These are phyloP conservation scores for Panicum virgatum DNA, from an alignment of 202 grass and related monocot genomes.

Conservation along the genomic window DNA sequence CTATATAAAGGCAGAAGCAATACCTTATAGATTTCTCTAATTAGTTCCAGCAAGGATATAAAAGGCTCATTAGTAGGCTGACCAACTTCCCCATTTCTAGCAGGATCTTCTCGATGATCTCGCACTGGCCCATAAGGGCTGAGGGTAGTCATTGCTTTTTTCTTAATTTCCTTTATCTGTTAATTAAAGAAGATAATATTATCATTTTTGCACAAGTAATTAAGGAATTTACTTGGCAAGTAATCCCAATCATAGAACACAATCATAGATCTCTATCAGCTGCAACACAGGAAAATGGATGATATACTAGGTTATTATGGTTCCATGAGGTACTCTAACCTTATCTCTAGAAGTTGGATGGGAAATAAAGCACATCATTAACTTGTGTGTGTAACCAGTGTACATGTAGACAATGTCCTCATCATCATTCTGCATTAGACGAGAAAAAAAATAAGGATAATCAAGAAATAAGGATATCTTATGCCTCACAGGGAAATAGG, in stretches of 20 bases:
- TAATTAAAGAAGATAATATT: slow-evolving; percentile 42
- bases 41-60: slow-evolving; percentile 81
- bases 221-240: neutral
- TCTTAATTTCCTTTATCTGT: slow-evolving; percentile 98
- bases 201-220: neutral
- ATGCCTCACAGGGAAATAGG: neutral
- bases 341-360: slow-evolving; percentile 80
- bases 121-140: slow-evolving; percentile 55
- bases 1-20: slow-evolving; percentile 24
- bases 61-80: slow-evolving; percentile 58
- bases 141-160: slow-evolving; percentile 87
- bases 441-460: slow-evolving; percentile 31
- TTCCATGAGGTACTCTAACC: slow-evolving; percentile 49
- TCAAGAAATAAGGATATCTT: neutral
- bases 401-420: slow-evolving; percentile 94
- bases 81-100: slow-evolving; percentile 45
- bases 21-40: slow-evolving; percentile 94
- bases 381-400: slow-evolving; percentile 88
- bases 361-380: slow-evolving; percentile 98
- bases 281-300: slow-evolving; percentile 26
- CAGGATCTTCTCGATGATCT: slow-evolving; percentile 55
- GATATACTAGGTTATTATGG: slow-evolving; percentile 4
- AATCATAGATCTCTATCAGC: neutral
- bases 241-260: neutral
- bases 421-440: slow-evolving; percentile 86